Evolutionary conservation across 2,329 filamentous ascomycete genomes (phyloP), one percentile per base, ranked within the genome.

Genomic region (Xylariaceae sp.): DNA sequence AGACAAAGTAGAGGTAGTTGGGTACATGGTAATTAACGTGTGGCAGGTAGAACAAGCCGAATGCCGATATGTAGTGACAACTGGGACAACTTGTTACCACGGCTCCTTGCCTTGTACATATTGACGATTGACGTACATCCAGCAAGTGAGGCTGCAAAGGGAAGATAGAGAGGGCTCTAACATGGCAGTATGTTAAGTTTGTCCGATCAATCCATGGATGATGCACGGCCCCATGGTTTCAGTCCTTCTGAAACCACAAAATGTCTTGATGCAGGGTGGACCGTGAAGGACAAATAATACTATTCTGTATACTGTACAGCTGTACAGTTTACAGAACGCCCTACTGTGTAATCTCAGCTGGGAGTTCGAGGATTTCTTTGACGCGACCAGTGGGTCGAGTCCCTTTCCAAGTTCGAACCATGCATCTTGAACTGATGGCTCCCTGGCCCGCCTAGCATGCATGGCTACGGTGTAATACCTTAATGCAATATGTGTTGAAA

Each of bases 191-290:
- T 31, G 17, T 23, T 23, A 15, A 18, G 26, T 29, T 36, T 31
- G 38, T 34, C 36, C 24, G 34, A 41, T 41, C 28, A 17, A 31
- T 17, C 9, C 15, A 15, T 23, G 14, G n/a, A 24, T 11, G n/a
- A n/a, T n/a, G n/a, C n/a, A n/a, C n/a, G n/a, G n/a, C 21, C 21
- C 21, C 7, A 7, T 11, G 21, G 39, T 41, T 41, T 41, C 38
- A 41, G 38, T 28, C 44, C 48, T 50, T 52, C 42, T 8, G 48
- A 46, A 40, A 50, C 48, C 39, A 47, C 52, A 50, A 53, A 53
- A 53, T 50, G 36, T 32, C 44, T 44, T 38, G 26, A 36, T 40
- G 40, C n/a, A n/a, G n/a, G n/a, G n/a, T n/a, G n/a, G n/a, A n/a
- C n/a, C n/a, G n/a, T n/a, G n/a, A n/a, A n/a, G n/a, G n/a, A n/a